Conservation (phyloP, 2,329 filamentous ascomycete genomes). For the Ophiostoma sp. region DNA sequence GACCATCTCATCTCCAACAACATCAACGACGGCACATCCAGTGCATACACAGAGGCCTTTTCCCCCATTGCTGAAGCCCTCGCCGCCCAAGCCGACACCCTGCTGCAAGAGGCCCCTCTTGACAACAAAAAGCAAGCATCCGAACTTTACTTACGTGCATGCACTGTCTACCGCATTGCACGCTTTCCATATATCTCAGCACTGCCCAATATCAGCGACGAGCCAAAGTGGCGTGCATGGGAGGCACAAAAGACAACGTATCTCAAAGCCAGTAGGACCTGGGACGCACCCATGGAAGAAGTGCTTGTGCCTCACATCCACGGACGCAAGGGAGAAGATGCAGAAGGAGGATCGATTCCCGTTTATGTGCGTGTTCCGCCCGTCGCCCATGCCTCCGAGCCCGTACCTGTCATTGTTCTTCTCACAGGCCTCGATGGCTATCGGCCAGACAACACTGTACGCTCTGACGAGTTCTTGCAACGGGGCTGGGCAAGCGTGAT, state of each 20-base stretch:
- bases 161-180: slow-evolving; percentile 67
- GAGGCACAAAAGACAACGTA: slow-evolving; percentile 59
- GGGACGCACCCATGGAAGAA: slow-evolving; percentile 57
- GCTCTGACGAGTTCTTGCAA: slow-evolving; percentile 56
- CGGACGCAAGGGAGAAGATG: slow-evolving; percentile 26
- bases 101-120: neutral
- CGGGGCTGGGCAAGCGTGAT: slow-evolving; percentile 60
- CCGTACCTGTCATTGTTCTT: slow-evolving; percentile 48
- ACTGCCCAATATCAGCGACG: slow-evolving; percentile 38
- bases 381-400: slow-evolving; percentile 35
- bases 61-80: slow-evolving; percentile 57
- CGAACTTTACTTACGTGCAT: slow-evolving; percentile 63
- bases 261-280: slow-evolving; percentile 50
- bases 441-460: slow-evolving; percentile 56
- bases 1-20: slow-evolving; percentile 54
- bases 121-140: slow-evolving; percentile 48
- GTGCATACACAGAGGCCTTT: slow-evolving; percentile 60
- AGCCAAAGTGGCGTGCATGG: slow-evolving; percentile 58
- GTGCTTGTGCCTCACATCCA: slow-evolving; percentile 56
- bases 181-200: slow-evolving; percentile 58
- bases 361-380: slow-evolving; percentile 60
- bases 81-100: slow-evolving; percentile 44
- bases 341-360: slow-evolving; percentile 54
- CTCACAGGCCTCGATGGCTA: slow-evolving; percentile 61
- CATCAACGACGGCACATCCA: slow-evolving; percentile 60